Evolutionary conservation across 2,329 filamentous ascomycete species (phyloP), one percentile per base, ranked within the genome.

Genomic region (Aquanectria penicillioides): DNA sequence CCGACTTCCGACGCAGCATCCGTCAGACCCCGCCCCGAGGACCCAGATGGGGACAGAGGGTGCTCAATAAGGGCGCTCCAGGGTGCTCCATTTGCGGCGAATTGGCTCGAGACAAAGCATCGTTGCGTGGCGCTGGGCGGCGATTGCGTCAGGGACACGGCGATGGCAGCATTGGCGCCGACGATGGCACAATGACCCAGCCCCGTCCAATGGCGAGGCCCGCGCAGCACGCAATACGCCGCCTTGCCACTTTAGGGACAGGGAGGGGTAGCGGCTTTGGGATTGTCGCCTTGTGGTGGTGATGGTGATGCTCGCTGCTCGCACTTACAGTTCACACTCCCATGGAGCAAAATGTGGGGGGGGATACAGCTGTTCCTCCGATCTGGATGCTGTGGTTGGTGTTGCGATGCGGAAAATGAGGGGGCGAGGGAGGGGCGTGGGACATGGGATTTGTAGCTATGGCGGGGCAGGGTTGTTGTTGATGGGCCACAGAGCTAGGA

Each of bases 201-300:
- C 6, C 5, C 6, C 6, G 49, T 25, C 67, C 67, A 70, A 69
- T 69, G 25, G 46, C 17, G 31, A 18, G 18, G 5, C 7, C 17
- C 40, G 20, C 56, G 28, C 67, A 69, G 67, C 67, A 69, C 67
- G 67, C 67, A 69, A 69, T 69, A 59, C 15, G 43, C 52, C 57
- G 57, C 67, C 49, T 69, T 67, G 62, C 67, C 67, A 53, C 56
- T 63, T 67, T 60, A 38, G 59, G 66, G 36, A 34, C 56, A 68
- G 64, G 66, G 67, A 70, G 67, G 67, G 65, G 67, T 61, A 62
- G 17, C 9, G 17, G 15, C 13, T 17, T 18, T 43, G 38, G 34
- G 6, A 26, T 40, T 17, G 11, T 11, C 10, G 20, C 23, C 2
- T 18, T 43, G 4, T 18, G 15, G n/a, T 41, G 17, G 33, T 28